phyloP scores from a whole-genome alignment of 163 green algal genomes.

The Coccomyxa subellipsoidea region DNA sequence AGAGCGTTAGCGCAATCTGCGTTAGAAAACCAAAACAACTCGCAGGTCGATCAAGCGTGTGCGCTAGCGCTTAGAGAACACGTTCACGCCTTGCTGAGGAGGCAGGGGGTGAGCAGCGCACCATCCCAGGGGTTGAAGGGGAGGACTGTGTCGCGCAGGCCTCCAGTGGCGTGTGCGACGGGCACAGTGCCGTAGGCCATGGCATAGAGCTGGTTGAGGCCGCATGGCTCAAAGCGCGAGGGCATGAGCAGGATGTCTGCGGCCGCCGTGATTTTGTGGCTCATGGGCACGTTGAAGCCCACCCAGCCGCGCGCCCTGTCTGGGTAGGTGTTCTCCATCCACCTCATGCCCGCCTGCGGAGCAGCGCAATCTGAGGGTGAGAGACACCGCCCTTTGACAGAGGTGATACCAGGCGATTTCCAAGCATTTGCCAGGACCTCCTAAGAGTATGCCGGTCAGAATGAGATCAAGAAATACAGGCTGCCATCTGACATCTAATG shows the following conservation, averaged over 20 bases:
- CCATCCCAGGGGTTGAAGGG: slow-evolving; percentile 65
- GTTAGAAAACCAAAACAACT: no score
- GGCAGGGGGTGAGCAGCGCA: not conserved
- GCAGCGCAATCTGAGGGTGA: not conserved
- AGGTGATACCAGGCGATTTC: no score
- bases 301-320: slow-evolving; percentile 72
- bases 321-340: slow-evolving; percentile 63
- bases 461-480: no score
- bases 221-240: slow-evolving; percentile 82
- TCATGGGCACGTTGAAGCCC: slow-evolving; percentile 82
- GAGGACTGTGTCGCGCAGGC: slow-evolving; percentile 74
- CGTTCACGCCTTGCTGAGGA: not conserved
- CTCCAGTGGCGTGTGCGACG: slow-evolving; percentile 66
- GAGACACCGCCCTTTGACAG: no score
- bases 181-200: slow-evolving; percentile 72
- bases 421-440: no score
- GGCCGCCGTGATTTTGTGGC: slow-evolving; percentile 62
- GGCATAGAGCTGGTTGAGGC: slow-evolving; percentile 67
- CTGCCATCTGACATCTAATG: no score
- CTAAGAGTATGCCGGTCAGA: no score
- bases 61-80: no score
- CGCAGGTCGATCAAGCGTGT: no score
- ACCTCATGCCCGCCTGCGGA: slow-evolving; percentile 60
- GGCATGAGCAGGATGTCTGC: slow-evolving; percentile 91
- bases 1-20: no score